Conservation (phyloP, 495 filamentous ascomycete genomes). For the Aspergillus steynii region DNA sequence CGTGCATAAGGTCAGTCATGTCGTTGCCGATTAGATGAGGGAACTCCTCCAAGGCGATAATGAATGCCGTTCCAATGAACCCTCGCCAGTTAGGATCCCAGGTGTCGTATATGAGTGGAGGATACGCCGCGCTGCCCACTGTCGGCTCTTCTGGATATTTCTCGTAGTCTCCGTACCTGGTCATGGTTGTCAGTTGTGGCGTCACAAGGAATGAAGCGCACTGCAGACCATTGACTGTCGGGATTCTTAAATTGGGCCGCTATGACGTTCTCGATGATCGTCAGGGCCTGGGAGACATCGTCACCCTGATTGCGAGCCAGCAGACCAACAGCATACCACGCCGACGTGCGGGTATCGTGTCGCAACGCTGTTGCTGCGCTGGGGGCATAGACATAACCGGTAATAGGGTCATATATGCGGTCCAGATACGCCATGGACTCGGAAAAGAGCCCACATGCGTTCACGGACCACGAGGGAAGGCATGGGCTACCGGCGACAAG, state of each 20-base stretch:
- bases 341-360: conserved; percentile 37
- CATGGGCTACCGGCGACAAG: background rate
- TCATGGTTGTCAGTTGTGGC: background rate
- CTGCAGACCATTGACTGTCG: conserved; percentile 31
- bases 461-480: background rate
- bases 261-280: conserved; percentile 42
- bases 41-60: conserved; percentile 42
- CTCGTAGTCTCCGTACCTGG: conserved; percentile 42
- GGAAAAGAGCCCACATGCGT: conserved; percentile 20
- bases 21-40: conserved; percentile 28
- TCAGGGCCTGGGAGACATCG: conserved; percentile 36
- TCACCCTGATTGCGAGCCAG: conserved; percentile 36
- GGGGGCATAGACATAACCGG: conserved; percentile 24
- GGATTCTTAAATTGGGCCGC: conserved; percentile 36
- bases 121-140: conserved; percentile 36
- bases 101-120: conserved; percentile 29
- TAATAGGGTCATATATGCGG: conserved; percentile 18
- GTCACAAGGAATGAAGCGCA: background rate
- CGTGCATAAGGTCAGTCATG: conserved; percentile 29
- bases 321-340: conserved; percentile 43
- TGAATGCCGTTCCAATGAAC: conserved; percentile 42
- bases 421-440: conserved; percentile 33
- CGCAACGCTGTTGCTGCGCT: conserved; percentile 21
- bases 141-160: conserved; percentile 39
- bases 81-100: conserved; percentile 49